phyloP scores from a whole-genome alignment of 225 moss, liverwort and hornwort genomes.

The Lunularia cruciata region DNA sequence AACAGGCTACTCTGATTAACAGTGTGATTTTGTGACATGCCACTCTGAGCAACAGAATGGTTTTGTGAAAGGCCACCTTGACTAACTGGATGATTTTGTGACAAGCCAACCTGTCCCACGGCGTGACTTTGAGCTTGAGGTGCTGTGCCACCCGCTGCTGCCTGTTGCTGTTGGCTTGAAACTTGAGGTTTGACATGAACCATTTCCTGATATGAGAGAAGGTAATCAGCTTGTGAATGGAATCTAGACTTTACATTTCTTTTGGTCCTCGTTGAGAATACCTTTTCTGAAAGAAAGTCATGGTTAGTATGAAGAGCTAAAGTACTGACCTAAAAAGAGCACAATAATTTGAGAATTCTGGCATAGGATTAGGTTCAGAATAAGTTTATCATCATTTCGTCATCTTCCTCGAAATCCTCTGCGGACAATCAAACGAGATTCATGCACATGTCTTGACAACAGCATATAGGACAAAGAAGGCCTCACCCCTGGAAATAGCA shows the following conservation, averaged over 20 bases:
- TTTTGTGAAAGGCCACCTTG: constrained; percentile 47
- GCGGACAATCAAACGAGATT: no score
- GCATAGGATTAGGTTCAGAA: no score
- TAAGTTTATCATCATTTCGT: no score
- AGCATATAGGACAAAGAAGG: no score
- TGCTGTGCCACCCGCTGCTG: constrained; percentile 48
- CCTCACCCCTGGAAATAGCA: constrained; percentile 98
- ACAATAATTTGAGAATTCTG: no score
- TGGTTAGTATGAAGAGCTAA: no score
- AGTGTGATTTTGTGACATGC: constrained; percentile 30
- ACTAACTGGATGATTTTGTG: constrained; percentile 33
- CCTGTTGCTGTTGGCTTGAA: constrained; percentile 59
- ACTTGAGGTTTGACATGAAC: constrained; percentile 88
- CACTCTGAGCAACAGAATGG: constrained; percentile 24
- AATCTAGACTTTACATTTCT: no score
- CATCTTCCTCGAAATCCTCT: no score
- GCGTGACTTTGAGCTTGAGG: constrained; percentile 36
- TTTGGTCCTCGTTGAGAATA: not conserved
- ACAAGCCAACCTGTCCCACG: constrained; percentile 31
- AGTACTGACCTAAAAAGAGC: no score
- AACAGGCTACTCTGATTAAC: constrained; percentile 17
- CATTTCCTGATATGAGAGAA: constrained; percentile 62
- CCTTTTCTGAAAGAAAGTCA: no score
- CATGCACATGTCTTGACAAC: no score
- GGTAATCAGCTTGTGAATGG: not conserved